These are phyloP conservation scores for Solanum piurae DNA, from an alignment of 257 asterid species.

Conservation along the genomic window DNA sequence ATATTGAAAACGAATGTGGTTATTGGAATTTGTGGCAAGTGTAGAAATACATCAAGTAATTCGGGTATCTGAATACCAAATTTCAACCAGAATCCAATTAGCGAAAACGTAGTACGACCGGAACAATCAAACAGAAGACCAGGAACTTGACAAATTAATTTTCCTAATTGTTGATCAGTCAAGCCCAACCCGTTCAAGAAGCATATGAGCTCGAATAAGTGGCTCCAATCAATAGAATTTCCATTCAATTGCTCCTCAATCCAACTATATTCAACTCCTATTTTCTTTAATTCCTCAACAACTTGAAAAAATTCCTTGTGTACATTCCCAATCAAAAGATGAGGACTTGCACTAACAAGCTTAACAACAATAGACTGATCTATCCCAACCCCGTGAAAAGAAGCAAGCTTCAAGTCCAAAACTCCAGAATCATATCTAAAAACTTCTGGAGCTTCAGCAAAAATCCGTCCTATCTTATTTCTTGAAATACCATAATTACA, in stretches of 20 bases:
- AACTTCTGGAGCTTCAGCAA: slow-evolving; percentile 39
- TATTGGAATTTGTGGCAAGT: slow-evolving; percentile 35
- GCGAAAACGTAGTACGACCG: slow-evolving; percentile 27
- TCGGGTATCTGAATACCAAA: slow-evolving; percentile 22
- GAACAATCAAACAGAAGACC: slow-evolving; percentile 44
- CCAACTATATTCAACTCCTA: slow-evolving; percentile 33
- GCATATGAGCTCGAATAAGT: slow-evolving; percentile 29
- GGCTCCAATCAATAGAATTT: slow-evolving; percentile 36
- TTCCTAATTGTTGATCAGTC: slow-evolving; percentile 26
- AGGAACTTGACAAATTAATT: slow-evolving; percentile 26
- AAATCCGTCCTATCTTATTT: slow-evolving; percentile 47
- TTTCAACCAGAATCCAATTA: slow-evolving; percentile 44
- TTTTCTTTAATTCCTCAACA: slow-evolving; percentile 27
- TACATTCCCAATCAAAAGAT: slow-evolving; percentile 29
- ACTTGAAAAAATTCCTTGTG: slow-evolving; percentile 22
- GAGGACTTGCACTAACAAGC: slow-evolving; percentile 45
- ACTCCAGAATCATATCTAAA: slow-evolving; percentile 34
- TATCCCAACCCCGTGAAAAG: slow-evolving; percentile 36
- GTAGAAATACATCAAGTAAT: slow-evolving; percentile 21
- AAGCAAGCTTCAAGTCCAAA: slow-evolving; percentile 33
- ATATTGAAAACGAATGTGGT: slow-evolving; percentile 28
- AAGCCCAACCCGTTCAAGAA: slow-evolving; percentile 30
- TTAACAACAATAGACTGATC: slow-evolving; percentile 38
- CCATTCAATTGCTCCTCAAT: slow-evolving; percentile 32
- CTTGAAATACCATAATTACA: slow-evolving; percentile 53